These are phyloP conservation scores for Trichophyton schoenleinii DNA, from an alignment of 2,329 filamentous ascomycete genomes.

Conservation along the genomic window DNA sequence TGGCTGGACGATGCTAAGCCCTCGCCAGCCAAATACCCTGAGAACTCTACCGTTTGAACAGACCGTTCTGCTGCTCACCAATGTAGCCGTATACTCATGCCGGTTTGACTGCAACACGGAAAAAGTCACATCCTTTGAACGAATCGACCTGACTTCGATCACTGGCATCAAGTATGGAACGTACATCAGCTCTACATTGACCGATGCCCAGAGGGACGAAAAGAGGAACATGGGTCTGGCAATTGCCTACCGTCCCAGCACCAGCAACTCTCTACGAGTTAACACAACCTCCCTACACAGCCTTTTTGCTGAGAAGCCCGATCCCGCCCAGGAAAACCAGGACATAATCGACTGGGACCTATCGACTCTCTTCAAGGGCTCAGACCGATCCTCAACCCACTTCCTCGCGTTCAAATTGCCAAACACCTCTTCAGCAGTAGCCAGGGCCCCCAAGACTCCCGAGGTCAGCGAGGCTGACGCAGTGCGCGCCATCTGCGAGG, in stretches of 20 bases:
- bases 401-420: constrained; percentile 35
- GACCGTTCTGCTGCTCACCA: constrained; percentile 73
- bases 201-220: constrained; percentile 63
- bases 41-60: constrained; percentile 70
- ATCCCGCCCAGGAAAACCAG: constrained; percentile 2
- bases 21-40: constrained; percentile 56
- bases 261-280: constrained; percentile 59
- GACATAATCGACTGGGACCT: constrained; percentile 27
- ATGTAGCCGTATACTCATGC: constrained; percentile 74
- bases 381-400: constrained; percentile 21
- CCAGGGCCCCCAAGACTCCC: constrained; percentile 13
- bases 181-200: constrained; percentile 82
- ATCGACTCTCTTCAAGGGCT: constrained; percentile 29
- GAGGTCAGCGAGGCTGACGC: constrained; percentile 40
- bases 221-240: constrained; percentile 72
- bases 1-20: constrained; percentile 79
- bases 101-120: constrained; percentile 91
- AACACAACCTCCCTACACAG: constrained; percentile 68
- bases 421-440: constrained; percentile 20
- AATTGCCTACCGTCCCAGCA: constrained; percentile 60
- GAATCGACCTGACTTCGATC: constrained; percentile 64
- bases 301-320: constrained; percentile 38
- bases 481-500: constrained; percentile 54
- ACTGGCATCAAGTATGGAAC: constrained; percentile 63
- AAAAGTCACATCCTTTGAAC: constrained; percentile 85